Conservation (phyloP, 2,329 filamentous ascomycete genomes). For the Cordyceps cicadae region DNA sequence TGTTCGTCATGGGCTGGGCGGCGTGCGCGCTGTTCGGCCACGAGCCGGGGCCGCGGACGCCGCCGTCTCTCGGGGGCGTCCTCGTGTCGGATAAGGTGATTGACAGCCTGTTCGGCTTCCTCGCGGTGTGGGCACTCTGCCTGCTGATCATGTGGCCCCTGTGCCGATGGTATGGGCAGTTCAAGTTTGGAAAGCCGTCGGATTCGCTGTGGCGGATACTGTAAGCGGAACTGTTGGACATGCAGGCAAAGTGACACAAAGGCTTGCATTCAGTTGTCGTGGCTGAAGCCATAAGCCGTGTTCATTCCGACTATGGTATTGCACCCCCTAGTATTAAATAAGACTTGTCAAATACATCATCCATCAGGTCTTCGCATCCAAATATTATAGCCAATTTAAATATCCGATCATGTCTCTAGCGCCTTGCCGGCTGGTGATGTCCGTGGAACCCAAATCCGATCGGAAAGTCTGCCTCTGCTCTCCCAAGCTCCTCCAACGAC, state of each 20-base stretch:
- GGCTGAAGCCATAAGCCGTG: not conserved
- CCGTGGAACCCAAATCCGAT: slow-evolving; percentile 62
- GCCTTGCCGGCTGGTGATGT: slow-evolving; percentile 26
- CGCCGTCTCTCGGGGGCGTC: slow-evolving; percentile 19
- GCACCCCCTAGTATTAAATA: not conserved
- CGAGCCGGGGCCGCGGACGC: slow-evolving; percentile 21
- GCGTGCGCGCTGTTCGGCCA: slow-evolving; percentile 27
- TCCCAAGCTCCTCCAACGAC: slow-evolving; percentile 54
- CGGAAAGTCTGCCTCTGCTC: slow-evolving; percentile 53
- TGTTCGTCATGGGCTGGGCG: slow-evolving; percentile 21
- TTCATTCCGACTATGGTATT: not conserved
- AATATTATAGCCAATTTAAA: not conserved
- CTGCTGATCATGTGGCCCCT: slow-evolving; percentile 34
- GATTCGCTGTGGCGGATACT: slow-evolving; percentile 41
- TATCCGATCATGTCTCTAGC: not conserved
- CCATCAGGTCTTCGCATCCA: not conserved
- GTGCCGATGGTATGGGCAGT: slow-evolving; percentile 33
- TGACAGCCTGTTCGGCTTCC: slow-evolving; percentile 30
- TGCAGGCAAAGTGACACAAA: not conserved
- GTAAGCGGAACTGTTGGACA: not conserved
- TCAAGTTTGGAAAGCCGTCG: slow-evolving; percentile 32
- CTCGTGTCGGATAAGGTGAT: slow-evolving; percentile 22
- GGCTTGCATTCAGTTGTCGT: not conserved
- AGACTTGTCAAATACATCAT: not conserved
- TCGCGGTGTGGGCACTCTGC: slow-evolving; percentile 26